These are phyloP conservation scores for Paramyrothecium roridum DNA, from an alignment of 2,329 filamentous ascomycete species.

Conservation along the genomic window DNA sequence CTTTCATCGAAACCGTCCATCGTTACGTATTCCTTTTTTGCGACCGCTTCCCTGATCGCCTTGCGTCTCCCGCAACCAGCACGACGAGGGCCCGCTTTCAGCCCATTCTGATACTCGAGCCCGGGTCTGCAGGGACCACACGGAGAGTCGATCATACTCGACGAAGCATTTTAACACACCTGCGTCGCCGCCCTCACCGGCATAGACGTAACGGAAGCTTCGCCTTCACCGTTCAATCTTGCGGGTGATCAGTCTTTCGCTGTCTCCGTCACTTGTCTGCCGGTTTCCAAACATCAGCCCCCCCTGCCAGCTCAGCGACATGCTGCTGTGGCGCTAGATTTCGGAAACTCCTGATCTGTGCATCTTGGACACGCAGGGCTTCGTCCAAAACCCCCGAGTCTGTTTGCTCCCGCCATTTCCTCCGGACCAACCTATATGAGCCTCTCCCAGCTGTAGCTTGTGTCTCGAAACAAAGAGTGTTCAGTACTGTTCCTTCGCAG, in stretches of 20 bases:
- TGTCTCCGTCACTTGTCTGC: neutral
- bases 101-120: neutral
- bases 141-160: neutral
- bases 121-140: neutral
- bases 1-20: neutral
- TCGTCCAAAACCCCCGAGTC: neutral
- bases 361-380: neutral
- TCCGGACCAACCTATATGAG: conserved; percentile 1
- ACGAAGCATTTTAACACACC: neutral
- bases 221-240: neutral
- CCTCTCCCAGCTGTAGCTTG: conserved; percentile 13
- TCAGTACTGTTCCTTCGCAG: conserved; percentile 45
- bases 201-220: neutral
- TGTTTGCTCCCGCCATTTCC: conserved; percentile 2
- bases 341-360: neutral
- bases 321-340: neutral
- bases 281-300: neutral
- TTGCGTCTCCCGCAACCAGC: neutral
- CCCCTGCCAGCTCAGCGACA: neutral
- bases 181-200: neutral
- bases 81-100: neutral
- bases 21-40: neutral
- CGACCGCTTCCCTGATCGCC: neutral
- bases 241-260: neutral
- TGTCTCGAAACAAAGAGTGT: conserved; percentile 6